phyloP scores from a whole-genome alignment of 805 yeast genomes.

The Hanseniaspora occidentalis region DNA sequence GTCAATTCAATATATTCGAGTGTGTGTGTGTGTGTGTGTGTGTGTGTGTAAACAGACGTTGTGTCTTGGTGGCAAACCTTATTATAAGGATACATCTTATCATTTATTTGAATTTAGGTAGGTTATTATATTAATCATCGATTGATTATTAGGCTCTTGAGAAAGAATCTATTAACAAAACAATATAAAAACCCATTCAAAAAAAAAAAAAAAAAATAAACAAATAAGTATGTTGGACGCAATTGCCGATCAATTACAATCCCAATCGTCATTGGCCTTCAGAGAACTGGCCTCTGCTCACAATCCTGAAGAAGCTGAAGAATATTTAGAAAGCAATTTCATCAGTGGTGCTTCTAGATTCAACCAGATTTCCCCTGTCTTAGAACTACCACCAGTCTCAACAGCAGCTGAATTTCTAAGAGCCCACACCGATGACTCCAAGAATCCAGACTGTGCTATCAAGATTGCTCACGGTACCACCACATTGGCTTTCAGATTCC shows the following conservation, averaged over 20 bases:
- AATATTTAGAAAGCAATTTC: constrained; percentile 24
- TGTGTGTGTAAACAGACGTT: too few species aligned
- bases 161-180: not conserved
- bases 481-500: constrained; percentile 88
- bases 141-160: too few species aligned
- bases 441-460: constrained; percentile 87
- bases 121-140: too few species aligned
- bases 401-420: constrained; percentile 85
- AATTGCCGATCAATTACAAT: constrained; percentile 20
- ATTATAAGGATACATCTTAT: too few species aligned
- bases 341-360: constrained; percentile 21
- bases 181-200: not conserved
- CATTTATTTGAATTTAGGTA: too few species aligned
- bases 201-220: not conserved
- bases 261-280: constrained; percentile 12
- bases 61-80: too few species aligned
- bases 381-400: constrained; percentile 70
- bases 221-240: constrained; percentile 10
- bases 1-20: too few species aligned
- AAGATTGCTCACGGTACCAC: constrained; percentile 99
- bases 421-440: constrained; percentile 95
- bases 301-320: constrained; percentile 15
- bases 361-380: constrained; percentile 37
- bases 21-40: too few species aligned
- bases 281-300: constrained; percentile 13